Percentiles rank a stretch among this genome's conserved stretches.
phyloP scores from a whole-genome alignment of 176 grass and related monocot genomes.

The Coix lacrymajobi region DNA sequence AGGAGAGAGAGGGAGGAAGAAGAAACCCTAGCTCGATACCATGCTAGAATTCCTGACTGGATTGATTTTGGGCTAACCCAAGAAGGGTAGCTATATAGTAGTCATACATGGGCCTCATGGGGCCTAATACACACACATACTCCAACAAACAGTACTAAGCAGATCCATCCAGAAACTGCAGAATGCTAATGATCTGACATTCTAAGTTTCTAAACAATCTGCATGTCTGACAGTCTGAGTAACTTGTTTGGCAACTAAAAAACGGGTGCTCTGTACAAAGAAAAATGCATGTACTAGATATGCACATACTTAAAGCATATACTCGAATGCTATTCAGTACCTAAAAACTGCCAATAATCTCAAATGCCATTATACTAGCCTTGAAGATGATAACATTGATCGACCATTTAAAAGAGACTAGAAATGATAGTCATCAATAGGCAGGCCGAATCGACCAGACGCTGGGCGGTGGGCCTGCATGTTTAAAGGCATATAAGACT shows the following conservation, averaged over 20 bases:
- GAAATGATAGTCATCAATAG: slow-evolving; percentile 66
- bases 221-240: background rate
- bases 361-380: background rate
- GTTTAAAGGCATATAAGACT: background rate
- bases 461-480: slow-evolving; percentile 37
- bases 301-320: slow-evolving; percentile 11
- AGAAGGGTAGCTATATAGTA: too few relatives aligned
- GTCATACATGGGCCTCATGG: too few relatives aligned
- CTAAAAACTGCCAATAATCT: background rate
- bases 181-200: background rate
- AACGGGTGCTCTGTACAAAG: background rate
- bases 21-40: too few relatives aligned
- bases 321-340: background rate
- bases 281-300: background rate
- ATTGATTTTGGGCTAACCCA: too few relatives aligned
- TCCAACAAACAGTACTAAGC: background rate
- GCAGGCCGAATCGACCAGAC: slow-evolving; percentile 37
- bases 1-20: too few relatives aligned
- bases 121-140: too few relatives aligned
- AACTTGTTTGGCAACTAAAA: background rate
- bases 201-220: background rate
- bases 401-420: slow-evolving; percentile 20
- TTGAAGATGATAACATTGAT: too few relatives aligned
- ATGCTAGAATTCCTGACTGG: too few relatives aligned
- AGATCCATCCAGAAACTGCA: background rate